Evolutionary conservation across 2,329 filamentous ascomycete species (phyloP).

Genomic region (Alternaria infectoria): DNA sequence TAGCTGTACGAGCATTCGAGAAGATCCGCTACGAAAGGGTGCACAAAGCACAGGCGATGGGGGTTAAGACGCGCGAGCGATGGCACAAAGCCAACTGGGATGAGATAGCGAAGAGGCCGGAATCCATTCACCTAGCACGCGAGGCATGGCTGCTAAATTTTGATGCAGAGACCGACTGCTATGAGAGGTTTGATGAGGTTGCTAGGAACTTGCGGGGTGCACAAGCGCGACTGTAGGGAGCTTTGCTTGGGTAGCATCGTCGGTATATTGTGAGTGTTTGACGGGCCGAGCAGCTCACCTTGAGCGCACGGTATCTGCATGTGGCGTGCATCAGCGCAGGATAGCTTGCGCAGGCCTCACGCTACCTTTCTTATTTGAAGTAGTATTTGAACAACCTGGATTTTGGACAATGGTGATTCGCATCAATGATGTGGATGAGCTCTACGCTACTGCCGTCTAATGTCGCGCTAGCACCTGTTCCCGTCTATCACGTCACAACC

Average conservation of each 20-base stretch:
- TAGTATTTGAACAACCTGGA: not conserved
- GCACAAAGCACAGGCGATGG: constrained; percentile 35
- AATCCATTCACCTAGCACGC: constrained; percentile 36
- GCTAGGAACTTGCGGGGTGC: constrained; percentile 15
- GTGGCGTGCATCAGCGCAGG: not conserved
- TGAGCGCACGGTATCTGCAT: constrained; percentile 3
- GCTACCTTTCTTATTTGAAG: not conserved
- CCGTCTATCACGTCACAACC: constrained; percentile 7
- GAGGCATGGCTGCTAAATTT: constrained; percentile 41
- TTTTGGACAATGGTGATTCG: not conserved
- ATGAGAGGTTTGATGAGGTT: constrained; percentile 37
- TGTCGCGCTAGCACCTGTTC: not conserved
- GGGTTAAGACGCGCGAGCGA: constrained; percentile 38
- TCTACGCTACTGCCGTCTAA: constrained; percentile 4
- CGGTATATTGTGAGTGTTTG: not conserved
- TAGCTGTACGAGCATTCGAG: constrained; percentile 39
- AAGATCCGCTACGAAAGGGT: constrained; percentile 42
- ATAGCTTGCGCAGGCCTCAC: not conserved
- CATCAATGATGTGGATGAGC: not conserved
- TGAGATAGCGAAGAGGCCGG: constrained; percentile 30
- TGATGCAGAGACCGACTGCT: constrained; percentile 40
- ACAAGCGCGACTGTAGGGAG: constrained; percentile 16
- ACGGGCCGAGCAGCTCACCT: not conserved
- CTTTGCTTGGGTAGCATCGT: not conserved
- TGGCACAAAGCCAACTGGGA: constrained; percentile 43